Evolutionary conservation across 2,329 filamentous ascomycete species (phyloP), one percentile per base, ranked within the genome.

Genomic region (Colletotrichum liaoningense): DNA sequence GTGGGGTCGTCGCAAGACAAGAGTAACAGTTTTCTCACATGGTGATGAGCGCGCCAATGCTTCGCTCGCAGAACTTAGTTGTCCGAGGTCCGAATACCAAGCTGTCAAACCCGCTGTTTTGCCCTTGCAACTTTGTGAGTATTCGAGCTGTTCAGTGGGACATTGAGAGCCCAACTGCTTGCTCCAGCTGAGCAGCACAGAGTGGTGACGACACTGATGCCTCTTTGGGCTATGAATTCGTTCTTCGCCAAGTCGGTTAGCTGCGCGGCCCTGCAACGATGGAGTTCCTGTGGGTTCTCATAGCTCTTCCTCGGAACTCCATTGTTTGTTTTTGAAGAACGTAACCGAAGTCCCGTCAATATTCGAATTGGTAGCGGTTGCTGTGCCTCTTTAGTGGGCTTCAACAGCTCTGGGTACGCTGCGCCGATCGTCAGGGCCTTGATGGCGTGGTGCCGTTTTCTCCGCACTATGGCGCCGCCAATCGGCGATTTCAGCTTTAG

Each of bases 131-230:
- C 38, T 33, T 30, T 46, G 49, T 35, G 35, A 14, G 33, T 24
- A 63, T 35, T n/a, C 55, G 7, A 30, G 7, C n/a, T 19, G n/a
- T 26, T 4, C 28, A 35, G 24, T 33, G 3, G 19, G 26, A 33
- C 33, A 19, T 26, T 56, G n/a, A 8, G n/a, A 54, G 42, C 42
- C 14, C n/a, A n/a, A 5, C 7, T 24, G 49, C 8, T 12, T 52
- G 12, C 16, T 57, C 46, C 28, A 8, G 9, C 58, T 35, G 55
- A 24, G 33, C 28, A 14, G 19, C 62, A 28, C 26, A 26, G 49
- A 74, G 38, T 75, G 60, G 62, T 74, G 72, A 75, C 74, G 74
- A 63, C 72, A 74, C 54, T 56, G 46, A 66, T 75, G 33, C 71
- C 64, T 59, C 59, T 73, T 63, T 65, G 16, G 70, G 70, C 24